Conservation (phyloP, 371 early-diverging fungal genomes). For the Mortierella sp. region DNA sequence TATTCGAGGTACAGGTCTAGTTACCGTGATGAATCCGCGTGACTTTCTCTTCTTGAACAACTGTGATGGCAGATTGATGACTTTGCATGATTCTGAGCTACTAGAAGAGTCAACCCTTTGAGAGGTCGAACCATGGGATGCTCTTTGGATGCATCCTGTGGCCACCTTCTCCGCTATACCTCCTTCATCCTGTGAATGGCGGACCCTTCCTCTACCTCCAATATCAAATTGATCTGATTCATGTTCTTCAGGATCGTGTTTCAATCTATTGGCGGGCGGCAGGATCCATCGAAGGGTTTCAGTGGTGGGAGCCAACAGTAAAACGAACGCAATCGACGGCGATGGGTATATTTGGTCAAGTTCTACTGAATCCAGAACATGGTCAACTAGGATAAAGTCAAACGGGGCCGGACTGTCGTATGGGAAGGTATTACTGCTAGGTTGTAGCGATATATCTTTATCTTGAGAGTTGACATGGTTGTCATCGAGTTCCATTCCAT, state of each 20-base stretch:
- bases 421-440: not conserved
- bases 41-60: slow-evolving; percentile 48
- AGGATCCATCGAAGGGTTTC: slow-evolving; percentile 52
- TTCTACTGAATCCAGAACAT: slow-evolving; percentile 49
- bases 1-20: slow-evolving; percentile 18
- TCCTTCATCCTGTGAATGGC: no score
- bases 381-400: slow-evolving; percentile 52
- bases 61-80: slow-evolving; percentile 23
- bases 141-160: slow-evolving; percentile 14
- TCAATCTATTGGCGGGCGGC: slow-evolving; percentile 32
- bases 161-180: not conserved
- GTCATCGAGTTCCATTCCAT: slow-evolving; percentile 2
- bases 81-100: not conserved
- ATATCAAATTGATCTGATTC: slow-evolving; percentile 38
- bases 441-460: no score
- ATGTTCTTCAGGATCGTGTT: slow-evolving; percentile 16
- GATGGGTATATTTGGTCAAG: slow-evolving; percentile 48
- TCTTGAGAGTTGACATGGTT: not conserved
- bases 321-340: slow-evolving; percentile 30
- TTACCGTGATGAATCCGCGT: slow-evolving; percentile 29
- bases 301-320: slow-evolving; percentile 47
- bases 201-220: slow-evolving; percentile 27
- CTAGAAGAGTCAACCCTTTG: not conserved
- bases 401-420: not conserved
- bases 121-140: not conserved